These are phyloP conservation scores for Daldinia grandis DNA, from an alignment of 495 filamentous ascomycete genomes.

Conservation along the genomic window DNA sequence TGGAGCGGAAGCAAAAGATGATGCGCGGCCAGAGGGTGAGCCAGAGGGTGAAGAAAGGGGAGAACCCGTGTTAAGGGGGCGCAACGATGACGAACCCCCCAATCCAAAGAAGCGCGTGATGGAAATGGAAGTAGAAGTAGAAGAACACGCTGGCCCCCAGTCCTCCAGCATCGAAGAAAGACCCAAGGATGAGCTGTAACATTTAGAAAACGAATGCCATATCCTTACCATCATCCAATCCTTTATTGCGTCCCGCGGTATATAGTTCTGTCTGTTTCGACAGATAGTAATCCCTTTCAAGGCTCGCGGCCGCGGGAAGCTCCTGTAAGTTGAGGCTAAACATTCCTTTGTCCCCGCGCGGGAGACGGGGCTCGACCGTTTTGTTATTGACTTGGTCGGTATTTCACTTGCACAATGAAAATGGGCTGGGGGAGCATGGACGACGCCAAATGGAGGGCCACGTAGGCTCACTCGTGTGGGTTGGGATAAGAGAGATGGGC, in stretches of 20 bases:
- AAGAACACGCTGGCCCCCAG: slow-evolving; percentile 48
- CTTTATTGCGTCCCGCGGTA: neutral
- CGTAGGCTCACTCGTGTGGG: neutral
- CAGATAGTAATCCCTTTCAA: slow-evolving; percentile 17
- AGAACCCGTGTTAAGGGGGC: slow-evolving; percentile 54
- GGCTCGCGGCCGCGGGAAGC: neutral
- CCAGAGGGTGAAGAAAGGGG: slow-evolving; percentile 34
- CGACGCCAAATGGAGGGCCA: slow-evolving; percentile 9
- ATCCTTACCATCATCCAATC: neutral
- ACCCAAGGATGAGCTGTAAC: slow-evolving; percentile 54
- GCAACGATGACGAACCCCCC: slow-evolving; percentile 55
- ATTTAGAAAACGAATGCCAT: slow-evolving; percentile 10
- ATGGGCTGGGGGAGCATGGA: neutral
- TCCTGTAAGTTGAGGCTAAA: slow-evolving; percentile 19
- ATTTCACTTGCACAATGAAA: slow-evolving; percentile 11
- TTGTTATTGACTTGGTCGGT: slow-evolving; percentile 16
- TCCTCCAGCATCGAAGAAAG: slow-evolving; percentile 41
- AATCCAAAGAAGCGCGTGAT: slow-evolving; percentile 90
- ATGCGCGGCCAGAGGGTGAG: slow-evolving; percentile 17
- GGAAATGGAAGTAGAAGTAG: slow-evolving; percentile 58
- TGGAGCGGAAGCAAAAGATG: neutral
- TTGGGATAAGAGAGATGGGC: neutral
- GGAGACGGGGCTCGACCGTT: slow-evolving; percentile 22
- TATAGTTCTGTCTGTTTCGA: slow-evolving; percentile 39
- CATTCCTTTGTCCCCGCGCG: slow-evolving; percentile 31